Evolutionary conservation across 176 grass and related monocot species (phyloP).

Genomic region (Eleusine coracana): DNA sequence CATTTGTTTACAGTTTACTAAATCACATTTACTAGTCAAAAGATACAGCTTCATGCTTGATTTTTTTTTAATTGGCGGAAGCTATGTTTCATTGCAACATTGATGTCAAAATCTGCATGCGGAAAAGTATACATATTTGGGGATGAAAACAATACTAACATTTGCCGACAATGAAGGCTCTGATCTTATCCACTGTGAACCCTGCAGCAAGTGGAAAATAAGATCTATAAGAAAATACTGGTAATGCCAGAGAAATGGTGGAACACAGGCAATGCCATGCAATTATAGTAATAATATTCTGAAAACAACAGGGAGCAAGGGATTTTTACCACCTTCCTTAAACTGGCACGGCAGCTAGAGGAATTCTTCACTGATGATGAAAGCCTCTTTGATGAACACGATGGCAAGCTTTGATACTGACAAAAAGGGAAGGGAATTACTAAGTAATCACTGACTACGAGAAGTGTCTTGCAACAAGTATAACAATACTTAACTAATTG

Average conservation of each 20-base stretch:
- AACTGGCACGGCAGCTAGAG: constrained; percentile 42
- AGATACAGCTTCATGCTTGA: not conserved
- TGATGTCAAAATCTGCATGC: not conserved
- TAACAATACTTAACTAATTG: not conserved
- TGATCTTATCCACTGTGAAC: constrained; percentile 51
- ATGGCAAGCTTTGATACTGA: constrained; percentile 51
- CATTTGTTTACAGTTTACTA: not conserved
- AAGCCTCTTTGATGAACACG: constrained; percentile 44
- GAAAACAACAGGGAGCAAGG: constrained; percentile 26
- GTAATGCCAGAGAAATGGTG: not conserved
- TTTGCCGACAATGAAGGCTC: constrained; percentile 35
- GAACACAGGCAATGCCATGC: not conserved
- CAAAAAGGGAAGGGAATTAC: not conserved
- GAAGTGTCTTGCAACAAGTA: not conserved
- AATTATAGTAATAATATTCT: constrained; percentile 21
- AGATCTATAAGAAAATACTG: constrained; percentile 17
- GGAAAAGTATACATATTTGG: constrained; percentile 5
- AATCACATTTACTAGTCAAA: not conserved
- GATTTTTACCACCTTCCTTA: constrained; percentile 53
- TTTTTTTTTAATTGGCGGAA: not conserved
- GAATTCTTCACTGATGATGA: constrained; percentile 42
- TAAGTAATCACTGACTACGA: constrained; percentile 21
- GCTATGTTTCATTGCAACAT: not conserved
- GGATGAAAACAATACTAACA: constrained; percentile 49
- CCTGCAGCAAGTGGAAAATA: constrained; percentile 43